Evolutionary conservation across 768 basidiomycete genomes (phyloP).

Genomic region (Trametes elegans): DNA sequence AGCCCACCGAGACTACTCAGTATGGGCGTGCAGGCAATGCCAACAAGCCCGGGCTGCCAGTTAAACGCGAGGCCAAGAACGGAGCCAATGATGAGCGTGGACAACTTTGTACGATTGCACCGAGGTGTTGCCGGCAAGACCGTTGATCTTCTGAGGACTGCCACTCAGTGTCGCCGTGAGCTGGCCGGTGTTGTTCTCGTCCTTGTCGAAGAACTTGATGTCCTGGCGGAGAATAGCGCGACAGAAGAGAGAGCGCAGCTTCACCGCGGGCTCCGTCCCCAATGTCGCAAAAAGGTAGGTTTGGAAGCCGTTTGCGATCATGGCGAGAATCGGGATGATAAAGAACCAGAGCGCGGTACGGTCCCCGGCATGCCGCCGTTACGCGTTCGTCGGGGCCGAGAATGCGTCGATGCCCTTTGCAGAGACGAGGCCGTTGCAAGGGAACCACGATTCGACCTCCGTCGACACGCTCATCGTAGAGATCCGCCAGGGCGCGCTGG

Average conservation of each 20-base stretch:
- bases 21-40: constrained; percentile 73
- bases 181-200: constrained; percentile 79
- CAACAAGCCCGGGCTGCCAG: constrained; percentile 80
- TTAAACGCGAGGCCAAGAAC: constrained; percentile 76
- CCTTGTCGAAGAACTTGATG: constrained; percentile 87
- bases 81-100: constrained; percentile 68
- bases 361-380: constrained; percentile 56
- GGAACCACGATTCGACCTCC: constrained; percentile 63
- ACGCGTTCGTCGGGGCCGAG: constrained; percentile 39
- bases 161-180: constrained; percentile 80
- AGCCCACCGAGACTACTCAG: constrained; percentile 72
- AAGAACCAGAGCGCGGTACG: constrained; percentile 79
- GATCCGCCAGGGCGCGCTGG: constrained; percentile 54
- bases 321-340: constrained; percentile 71
- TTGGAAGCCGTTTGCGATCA: constrained; percentile 59
- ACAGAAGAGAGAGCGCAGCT: constrained; percentile 73
- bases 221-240: constrained; percentile 84
- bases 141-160: constrained; percentile 86
- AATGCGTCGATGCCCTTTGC: constrained; percentile 62
- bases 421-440: constrained; percentile 68
- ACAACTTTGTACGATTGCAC: constrained; percentile 81
- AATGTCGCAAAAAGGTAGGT: constrained; percentile 67
- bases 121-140: constrained; percentile 87
- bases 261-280: constrained; percentile 67
- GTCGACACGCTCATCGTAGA: constrained; percentile 70